These are phyloP conservation scores for Penicillium sp. DNA, from an alignment of 2,329 filamentous ascomycete species.

Conservation along the genomic window DNA sequence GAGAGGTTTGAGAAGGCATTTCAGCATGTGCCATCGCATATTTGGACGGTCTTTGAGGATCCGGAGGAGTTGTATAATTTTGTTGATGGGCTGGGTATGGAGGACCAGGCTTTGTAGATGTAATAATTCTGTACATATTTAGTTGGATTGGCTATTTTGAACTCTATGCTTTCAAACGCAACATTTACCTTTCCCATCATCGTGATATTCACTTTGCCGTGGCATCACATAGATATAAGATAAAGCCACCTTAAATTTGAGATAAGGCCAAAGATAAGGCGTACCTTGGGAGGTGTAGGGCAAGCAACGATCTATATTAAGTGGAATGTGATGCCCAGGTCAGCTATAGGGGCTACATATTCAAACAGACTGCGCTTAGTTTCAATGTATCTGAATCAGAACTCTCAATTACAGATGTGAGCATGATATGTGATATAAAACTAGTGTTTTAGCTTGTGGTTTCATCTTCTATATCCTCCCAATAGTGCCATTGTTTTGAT, in stretches of 20 bases:
- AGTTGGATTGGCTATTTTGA: background rate
- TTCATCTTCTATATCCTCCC: background rate
- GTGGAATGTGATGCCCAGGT: background rate
- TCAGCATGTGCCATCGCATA: slow-evolving; percentile 62
- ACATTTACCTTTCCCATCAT: background rate
- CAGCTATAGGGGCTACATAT: background rate
- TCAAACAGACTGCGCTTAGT: background rate
- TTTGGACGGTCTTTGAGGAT: slow-evolving; percentile 82
- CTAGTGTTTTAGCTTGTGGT: background rate
- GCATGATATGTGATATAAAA: background rate
- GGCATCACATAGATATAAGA: background rate
- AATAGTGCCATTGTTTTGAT: background rate
- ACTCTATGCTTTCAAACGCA: background rate
- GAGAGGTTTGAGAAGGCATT: slow-evolving; percentile 83
- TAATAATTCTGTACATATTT: slow-evolving; percentile 4
- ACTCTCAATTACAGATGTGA: background rate
- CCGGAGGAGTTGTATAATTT: slow-evolving; percentile 59
- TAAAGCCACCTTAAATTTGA: background rate
- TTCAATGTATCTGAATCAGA: background rate
- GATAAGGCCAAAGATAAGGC: background rate
- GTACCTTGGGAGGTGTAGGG: background rate
- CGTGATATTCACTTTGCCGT: background rate
- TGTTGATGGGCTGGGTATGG: slow-evolving; percentile 30
- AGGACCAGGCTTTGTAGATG: slow-evolving; percentile 16
- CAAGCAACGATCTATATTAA: background rate